Percentiles rank a stretch among this genome's conserved stretches.
phyloP scores from a whole-genome alignment of 805 yeast species.

The Metschnikowia arizonensis region DNA sequence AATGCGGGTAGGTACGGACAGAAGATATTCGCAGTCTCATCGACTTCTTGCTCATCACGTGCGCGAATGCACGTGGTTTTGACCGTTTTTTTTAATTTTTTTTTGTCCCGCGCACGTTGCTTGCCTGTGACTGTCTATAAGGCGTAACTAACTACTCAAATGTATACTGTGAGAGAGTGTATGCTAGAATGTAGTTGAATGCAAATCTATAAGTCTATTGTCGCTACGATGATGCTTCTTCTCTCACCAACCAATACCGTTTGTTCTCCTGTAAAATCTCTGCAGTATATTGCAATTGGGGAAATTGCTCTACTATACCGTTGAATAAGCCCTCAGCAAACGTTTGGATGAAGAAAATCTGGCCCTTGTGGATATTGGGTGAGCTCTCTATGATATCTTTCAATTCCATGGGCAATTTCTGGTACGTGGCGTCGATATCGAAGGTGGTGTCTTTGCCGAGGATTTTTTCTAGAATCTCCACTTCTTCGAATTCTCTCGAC shows the following conservation, averaged over 20 bases:
- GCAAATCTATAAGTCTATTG: constrained; percentile 6
- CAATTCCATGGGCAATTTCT: constrained; percentile 36
- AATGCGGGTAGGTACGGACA: background rate
- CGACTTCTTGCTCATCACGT: constrained; percentile 2
- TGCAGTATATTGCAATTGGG: constrained; percentile 54
- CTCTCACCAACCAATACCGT: constrained; percentile 47
- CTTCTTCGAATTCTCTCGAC: constrained; percentile 71
- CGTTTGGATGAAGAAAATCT: constrained; percentile 74
- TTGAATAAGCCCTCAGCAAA: constrained; percentile 77
- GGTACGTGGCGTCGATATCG: constrained; percentile 21
- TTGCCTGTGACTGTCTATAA: constrained; percentile 1
- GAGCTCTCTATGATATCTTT: constrained; percentile 43
- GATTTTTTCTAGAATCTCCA: constrained; percentile 46
- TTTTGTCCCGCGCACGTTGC: background rate
- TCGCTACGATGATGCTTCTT: constrained; percentile 3
- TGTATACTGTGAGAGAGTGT: too few relatives aligned
- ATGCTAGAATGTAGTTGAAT: background rate
- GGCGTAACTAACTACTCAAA: background rate
- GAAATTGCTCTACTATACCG: constrained; percentile 57
- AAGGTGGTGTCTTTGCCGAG: constrained; percentile 6
- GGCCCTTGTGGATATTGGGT: constrained; percentile 62
- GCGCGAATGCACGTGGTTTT: background rate
- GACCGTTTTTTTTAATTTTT: too few relatives aligned
- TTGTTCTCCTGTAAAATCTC: constrained; percentile 52
- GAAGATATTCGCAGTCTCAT: constrained; percentile 8